These are phyloP conservation scores for Luffa aegyptiaca DNA, from an alignment of 306 rosid genomes.

Conservation along the genomic window DNA sequence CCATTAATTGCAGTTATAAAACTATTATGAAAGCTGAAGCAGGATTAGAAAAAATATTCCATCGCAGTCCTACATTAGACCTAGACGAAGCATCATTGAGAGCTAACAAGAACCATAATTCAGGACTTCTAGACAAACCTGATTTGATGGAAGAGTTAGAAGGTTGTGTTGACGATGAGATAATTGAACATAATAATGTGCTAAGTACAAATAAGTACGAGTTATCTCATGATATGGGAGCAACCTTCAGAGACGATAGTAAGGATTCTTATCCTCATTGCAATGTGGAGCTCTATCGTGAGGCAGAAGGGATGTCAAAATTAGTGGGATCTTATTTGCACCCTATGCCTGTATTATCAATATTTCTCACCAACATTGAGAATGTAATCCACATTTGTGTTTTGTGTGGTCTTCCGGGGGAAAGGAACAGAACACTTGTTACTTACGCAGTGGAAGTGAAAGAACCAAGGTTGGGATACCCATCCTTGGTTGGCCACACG, in stretches of 20 bases:
- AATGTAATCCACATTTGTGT: constrained; percentile 53
- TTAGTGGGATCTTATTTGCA: constrained; percentile 69
- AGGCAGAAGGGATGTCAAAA: constrained; percentile 31
- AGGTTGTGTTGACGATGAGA: constrained; percentile 21
- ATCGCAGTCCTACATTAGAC: constrained; percentile 10
- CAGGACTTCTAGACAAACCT: constrained; percentile 10
- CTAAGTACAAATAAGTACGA: constrained; percentile 10
- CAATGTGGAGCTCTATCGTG: constrained; percentile 25
- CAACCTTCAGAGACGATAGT: constrained; percentile 16
- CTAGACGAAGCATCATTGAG: constrained; percentile 14
- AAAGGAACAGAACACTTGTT: constrained; percentile 41
- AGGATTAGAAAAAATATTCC: neutral
- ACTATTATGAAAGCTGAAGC: constrained; percentile 5
- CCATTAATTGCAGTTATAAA: constrained; percentile 5
- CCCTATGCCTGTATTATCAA: constrained; percentile 58
- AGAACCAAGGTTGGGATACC: constrained; percentile 47
- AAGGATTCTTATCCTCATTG: constrained; percentile 17
- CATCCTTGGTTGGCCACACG: constrained; percentile 62
- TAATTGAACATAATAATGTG: constrained; percentile 24
- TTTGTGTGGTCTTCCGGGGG: constrained; percentile 41
- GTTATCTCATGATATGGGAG: constrained; percentile 23
- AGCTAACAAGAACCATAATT: constrained; percentile 9
- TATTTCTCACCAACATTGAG: constrained; percentile 34
- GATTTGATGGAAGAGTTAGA: constrained; percentile 28
- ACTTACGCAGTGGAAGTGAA: constrained; percentile 46